Evolutionary conservation across 2,329 filamentous ascomycete genomes (phyloP), one percentile per base, ranked within the genome.

Genomic region (Epichloe elymi): DNA sequence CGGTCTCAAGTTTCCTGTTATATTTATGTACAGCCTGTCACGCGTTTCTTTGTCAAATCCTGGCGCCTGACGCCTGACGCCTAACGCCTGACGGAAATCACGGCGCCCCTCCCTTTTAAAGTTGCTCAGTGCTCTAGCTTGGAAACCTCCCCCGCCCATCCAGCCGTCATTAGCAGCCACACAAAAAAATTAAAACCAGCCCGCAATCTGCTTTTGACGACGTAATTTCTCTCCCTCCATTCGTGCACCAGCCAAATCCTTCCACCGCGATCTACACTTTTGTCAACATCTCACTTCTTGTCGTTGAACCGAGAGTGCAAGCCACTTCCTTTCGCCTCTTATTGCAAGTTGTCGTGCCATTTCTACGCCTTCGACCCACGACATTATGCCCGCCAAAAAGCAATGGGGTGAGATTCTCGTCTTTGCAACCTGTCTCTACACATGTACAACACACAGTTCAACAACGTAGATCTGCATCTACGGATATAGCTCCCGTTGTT

Each of bases 351-450:
- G 30, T 33, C 23, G 48, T 36, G 40, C 17, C 17, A 20, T 37
- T 26, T 23, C 15, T 11, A 14, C 30, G 12, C 6, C 26, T 42
- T 17, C 5, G 7, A 40, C 20, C 7, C 30, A 14, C 58, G 61
- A 65, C 62, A 71, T 63, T 63, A 72, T 72, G 69, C 65, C 69
- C 64, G 63, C 67, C 53, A 66, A 63, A 58, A 67, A 70, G 57
- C 58, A 65, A 62, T 71, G 69, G 69, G 69, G 69, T 71, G 66
- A 64, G 69, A 33, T 12, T 6, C 8, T 49, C 46, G 42, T 42
- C 42, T 44, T 44, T 33, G 48, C 49, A 49, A 55, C 54, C 48
- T 55, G 36, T 38, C 46, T 48, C 45, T 49, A 30, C 48, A 30
- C 44, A 14, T 53, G 35, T 30, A 38, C 45, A 43, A 35, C 26